Evolutionary conservation across 345 rosid species (phyloP), one percentile per base, ranked within the genome.

Genomic region (Excoecaria agallocha): DNA sequence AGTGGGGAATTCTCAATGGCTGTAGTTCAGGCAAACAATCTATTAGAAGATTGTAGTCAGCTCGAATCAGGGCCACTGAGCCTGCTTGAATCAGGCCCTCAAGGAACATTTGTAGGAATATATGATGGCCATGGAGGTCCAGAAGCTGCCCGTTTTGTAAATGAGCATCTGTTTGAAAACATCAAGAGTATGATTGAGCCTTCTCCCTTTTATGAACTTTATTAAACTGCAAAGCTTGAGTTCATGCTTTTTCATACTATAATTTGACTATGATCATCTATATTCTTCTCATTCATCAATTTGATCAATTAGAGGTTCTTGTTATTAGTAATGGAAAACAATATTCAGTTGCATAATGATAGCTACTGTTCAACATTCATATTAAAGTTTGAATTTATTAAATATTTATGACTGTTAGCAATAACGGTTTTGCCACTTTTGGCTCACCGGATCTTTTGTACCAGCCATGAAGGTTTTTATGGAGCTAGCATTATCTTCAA

Each of bases 121-220:
- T 96, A 93, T n/a, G 98, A 96, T 77, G 99, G 97, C 45, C 99
- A 93, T 86, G 99, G 99, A 79, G 98, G 99, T 75, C 93, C 99
- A 8, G 99, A 96, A 84, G 88, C 99, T 61, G 91, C 99, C 46
- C 83, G 78, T 38, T 95, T 91, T 76, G 91, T 93, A 3, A 93
- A 91, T 73, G 87, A 96, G 8, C 88, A 74, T 65, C 89, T 93
- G 24, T 96, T 90, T 41, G 68, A 74, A 54, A 82, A 96, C 69
- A 77, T 96, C 74, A 90, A 85, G 85, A 87, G 97, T 91, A 89
- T 37, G 93, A 8, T 25, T 51, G 43, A 68, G 68, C 58, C 84
- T 51, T 60, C 51, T 71, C 22, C 20, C 73, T 24, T 51, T 68
- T 55, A 12, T 72, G 45, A 68, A 51, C 35, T 76, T 55, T 51